Evolutionary conservation across 1,139 yeast species (phyloP), one percentile per base, ranked within the genome.

Genomic region (Wickerhamomyces sp.): DNA sequence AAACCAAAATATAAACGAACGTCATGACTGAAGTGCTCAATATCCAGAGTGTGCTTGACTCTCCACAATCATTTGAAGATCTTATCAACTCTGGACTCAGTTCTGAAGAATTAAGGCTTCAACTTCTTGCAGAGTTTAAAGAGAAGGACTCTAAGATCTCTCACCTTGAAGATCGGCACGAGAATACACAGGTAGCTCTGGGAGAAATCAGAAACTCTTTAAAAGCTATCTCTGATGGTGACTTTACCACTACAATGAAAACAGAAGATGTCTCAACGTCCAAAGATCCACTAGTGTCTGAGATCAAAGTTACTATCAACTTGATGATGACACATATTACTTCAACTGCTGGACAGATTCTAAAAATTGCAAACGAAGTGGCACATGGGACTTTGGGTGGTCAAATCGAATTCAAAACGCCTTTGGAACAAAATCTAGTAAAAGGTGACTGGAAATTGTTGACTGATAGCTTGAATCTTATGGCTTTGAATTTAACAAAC

Each of bases 371-470:
- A 8, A 79, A 88, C 49, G 95, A 87, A 67, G 96, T 95, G 63
- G 85, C 86, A 35, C 90, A 87, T 57, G 96, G 96, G 66, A 86
- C 85, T 60, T 74, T 87, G 39, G 96, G 95, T 56, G 92, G 86
- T 39, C 95, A 86, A 56, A 95, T 95, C 9, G 46, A 41, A n/a
- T 40, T 41, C 27, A 40, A 29, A 25, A 44, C 48, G 3, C 42
- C 39, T 1, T 15, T 20, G 7, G 32, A 30, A 30, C 24, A 19
- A 7, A 30, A 19, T 17, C 7, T 20, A 19, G 31, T 49, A 12
- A 90, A 85, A 59, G 95, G 87, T 29, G 76, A 81, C 44, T 87
- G 96, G 96, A 85, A 83, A 56, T 90, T 83, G 54, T 81, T 87
- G 52, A 84, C 92, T 18, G 85, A 92, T 21, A 87, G 86, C 59